phyloP scores from a whole-genome alignment of 2,329 filamentous ascomycete genomes.

The Cadophora gregata region DNA sequence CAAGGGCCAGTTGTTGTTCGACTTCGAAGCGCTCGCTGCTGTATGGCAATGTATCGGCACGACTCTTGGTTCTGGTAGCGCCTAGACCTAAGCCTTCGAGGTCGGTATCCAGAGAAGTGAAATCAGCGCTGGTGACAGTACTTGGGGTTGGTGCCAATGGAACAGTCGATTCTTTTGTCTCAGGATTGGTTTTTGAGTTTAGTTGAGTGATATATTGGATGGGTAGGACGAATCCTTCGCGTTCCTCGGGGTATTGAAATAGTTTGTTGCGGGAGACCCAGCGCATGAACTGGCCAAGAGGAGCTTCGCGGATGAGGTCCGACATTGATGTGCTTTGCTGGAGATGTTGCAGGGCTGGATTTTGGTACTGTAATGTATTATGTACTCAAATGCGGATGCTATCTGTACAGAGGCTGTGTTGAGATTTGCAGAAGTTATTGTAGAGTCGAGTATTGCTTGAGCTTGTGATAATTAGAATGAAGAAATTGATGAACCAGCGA shows the following conservation, averaged over 20 bases:
- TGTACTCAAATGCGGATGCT: neutral
- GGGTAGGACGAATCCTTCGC: constrained; percentile 13
- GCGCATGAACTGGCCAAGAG: constrained; percentile 16
- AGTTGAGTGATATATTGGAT: constrained; percentile 12
- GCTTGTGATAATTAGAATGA: neutral
- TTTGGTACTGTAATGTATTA: no score
- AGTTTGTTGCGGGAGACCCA: constrained; percentile 12
- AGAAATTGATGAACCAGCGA: neutral
- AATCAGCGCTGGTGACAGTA: neutral
- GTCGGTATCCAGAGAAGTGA: constrained; percentile 15
- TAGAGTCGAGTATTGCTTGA: neutral
- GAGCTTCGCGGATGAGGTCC: constrained; percentile 23
- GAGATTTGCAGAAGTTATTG: neutral
- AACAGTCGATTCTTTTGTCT: neutral
- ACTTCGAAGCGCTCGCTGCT: constrained; percentile 20
- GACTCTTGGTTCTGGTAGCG: constrained; percentile 12
- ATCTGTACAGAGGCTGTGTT: no score
- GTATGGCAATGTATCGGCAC: constrained; percentile 23
- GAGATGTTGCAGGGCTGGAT: neutral
- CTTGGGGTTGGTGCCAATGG: neutral
- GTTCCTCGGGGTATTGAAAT: constrained; percentile 22
- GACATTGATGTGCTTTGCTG: constrained; percentile 9
- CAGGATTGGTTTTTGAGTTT: constrained; percentile 3
- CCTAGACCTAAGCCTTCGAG: constrained; percentile 12
- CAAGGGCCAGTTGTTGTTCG: constrained; percentile 16